phyloP scores from a whole-genome alignment of 208 protist species.

The Crithidia bombi region DNA sequence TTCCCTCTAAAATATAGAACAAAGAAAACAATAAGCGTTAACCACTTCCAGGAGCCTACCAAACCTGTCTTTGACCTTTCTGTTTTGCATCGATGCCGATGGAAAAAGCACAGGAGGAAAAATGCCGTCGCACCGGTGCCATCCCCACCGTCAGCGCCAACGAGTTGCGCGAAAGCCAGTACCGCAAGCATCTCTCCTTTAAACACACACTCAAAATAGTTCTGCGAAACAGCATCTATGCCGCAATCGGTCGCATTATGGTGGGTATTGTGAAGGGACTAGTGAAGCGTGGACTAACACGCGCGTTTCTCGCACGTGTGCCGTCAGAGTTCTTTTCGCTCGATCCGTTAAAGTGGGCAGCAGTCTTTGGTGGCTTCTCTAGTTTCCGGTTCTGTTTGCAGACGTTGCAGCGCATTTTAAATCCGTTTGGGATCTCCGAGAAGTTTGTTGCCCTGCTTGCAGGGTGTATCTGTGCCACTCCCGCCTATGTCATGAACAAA shows the following conservation, averaged over 20 bases:
- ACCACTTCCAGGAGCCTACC: too few relatives aligned
- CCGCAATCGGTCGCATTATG: slow-evolving; percentile 58
- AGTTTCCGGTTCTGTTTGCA: slow-evolving; percentile 72
- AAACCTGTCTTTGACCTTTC: not conserved
- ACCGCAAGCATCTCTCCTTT: slow-evolving; percentile 43
- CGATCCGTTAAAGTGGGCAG: slow-evolving; percentile 81
- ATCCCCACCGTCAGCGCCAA: slow-evolving; percentile 10
- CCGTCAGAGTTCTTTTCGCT: slow-evolving; percentile 72
- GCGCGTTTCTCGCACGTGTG: slow-evolving; percentile 37
- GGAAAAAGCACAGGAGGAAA: slow-evolving; percentile 4
- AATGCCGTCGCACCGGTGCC: not conserved
- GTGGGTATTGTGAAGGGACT: slow-evolving; percentile 73
- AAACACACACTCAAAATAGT: slow-evolving; percentile 56
- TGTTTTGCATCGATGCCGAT: not conserved
- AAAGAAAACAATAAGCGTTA: too few relatives aligned
- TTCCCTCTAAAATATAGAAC: too few relatives aligned
- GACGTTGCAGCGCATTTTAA: slow-evolving; percentile 35
- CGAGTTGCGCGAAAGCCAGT: slow-evolving; percentile 25
- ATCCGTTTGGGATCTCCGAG: slow-evolving; percentile 37
- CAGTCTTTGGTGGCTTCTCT: slow-evolving; percentile 70
- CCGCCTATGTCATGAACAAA: slow-evolving; percentile 77
- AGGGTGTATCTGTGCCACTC: slow-evolving; percentile 69
- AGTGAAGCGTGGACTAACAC: slow-evolving; percentile 50
- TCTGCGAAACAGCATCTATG: slow-evolving; percentile 71
- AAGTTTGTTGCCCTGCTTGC: slow-evolving; percentile 53